Evolutionary conservation across 1,139 yeast species (phyloP), one percentile per base, ranked within the genome.

Genomic region (Saccharomycopsis hybrid): DNA sequence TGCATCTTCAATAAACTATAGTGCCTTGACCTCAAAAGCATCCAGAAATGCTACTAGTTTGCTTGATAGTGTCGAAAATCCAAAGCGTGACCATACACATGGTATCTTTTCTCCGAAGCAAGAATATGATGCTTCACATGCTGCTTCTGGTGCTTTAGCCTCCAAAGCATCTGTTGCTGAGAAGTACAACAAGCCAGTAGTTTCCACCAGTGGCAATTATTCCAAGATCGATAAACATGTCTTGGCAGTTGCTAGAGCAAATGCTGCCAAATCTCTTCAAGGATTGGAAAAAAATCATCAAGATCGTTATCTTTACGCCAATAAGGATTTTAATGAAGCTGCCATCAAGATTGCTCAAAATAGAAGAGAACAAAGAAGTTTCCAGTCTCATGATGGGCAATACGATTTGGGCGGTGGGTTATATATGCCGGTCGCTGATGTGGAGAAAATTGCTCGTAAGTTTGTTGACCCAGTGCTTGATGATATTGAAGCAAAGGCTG

Each of bases 361-460:
- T 59, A 77, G 80, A 57, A 69, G 76, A 52, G 76, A 75, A 51
- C 80, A 77, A 59, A 73, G 89, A 59, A 62, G 77, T 52, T 76
- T 70, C 51, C 63, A 64, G 55, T 65, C 61, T 11, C 62, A 60
- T 43, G 60, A 66, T 44, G 88, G 87, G 46, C 74, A 82, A 62
- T 74, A 88, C 59, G 76, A 88, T 61, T 70, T 90, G 57, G 98
- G 98, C 55, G 96, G 96, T 58, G 97, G 97, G 2, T 74, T 87
- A 58, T 78, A 77, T 60, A 80, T 90, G 75, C 73, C 85, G 47
- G 85, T 77, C 56, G 75, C 73, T 29, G 96, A 90, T 62, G 78
- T 92, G 55, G 85, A 85, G 56, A 77, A 76, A 49, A 79, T 92
- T 72, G 97, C 97, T n/a, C 70, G 81, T 52, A 76, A 82, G 50